Percentiles rank a stretch among this genome's conserved stretches.
phyloP scores from a whole-genome alignment of 495 filamentous ascomycete species.

The Penicillium cataractarum region DNA sequence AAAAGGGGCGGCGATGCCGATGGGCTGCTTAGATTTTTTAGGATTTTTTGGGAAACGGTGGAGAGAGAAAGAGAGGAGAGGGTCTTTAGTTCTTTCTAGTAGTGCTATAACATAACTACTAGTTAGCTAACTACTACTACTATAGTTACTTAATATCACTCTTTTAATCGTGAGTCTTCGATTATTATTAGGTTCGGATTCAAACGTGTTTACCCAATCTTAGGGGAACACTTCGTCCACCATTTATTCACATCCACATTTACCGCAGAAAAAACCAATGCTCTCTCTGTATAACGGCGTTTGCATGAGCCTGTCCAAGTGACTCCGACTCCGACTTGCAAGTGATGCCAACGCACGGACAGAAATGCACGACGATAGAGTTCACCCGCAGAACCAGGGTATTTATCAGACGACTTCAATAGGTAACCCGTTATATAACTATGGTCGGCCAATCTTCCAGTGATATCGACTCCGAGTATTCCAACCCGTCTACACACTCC shows the following conservation, averaged over 20 bases:
- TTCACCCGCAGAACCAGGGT: conserved; percentile 6
- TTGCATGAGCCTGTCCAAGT: neutral
- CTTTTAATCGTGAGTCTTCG: neutral
- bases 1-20: conserved; percentile 31
- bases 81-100: neutral
- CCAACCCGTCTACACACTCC: too few species aligned
- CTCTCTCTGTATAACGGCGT: neutral
- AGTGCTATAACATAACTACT: neutral
- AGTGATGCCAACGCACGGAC: conserved; percentile 17
- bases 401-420: neutral
- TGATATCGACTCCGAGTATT: neutral
- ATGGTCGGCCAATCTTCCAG: neutral
- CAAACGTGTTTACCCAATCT: neutral
- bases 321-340: neutral
- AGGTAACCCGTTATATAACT: neutral
- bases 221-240: neutral
- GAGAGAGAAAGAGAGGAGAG: neutral
- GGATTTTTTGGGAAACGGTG: neutral
- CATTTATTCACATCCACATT: neutral
- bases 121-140: neutral
- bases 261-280: neutral
- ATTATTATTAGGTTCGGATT: neutral
- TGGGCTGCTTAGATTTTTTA: conserved; percentile 11
- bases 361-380: conserved; percentile 10
- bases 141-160: neutral